phyloP scores from a whole-genome alignment of 2,329 filamentous ascomycete genomes.

The Capronia americana region DNA sequence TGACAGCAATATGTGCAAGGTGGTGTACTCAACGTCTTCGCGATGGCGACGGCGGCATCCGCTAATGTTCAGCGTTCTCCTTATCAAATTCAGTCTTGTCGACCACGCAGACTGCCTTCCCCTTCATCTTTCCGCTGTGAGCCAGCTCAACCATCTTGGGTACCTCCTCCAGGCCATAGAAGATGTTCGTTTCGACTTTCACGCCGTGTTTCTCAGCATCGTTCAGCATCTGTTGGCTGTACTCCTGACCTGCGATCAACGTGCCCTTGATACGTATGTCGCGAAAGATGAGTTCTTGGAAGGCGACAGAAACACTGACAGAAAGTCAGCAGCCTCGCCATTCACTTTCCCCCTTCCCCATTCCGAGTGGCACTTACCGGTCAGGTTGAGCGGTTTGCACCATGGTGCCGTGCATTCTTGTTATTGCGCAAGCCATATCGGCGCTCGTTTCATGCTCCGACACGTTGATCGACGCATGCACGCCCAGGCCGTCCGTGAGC shows the following conservation, averaged over 20 bases:
- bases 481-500: slow-evolving; percentile 58
- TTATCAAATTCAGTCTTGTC: slow-evolving; percentile 28
- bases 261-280: slow-evolving; percentile 60
- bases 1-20: not conserved
- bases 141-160: slow-evolving; percentile 58
- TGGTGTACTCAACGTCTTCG: not conserved
- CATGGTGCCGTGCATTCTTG: slow-evolving; percentile 64
- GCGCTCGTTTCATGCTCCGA: slow-evolving; percentile 60
- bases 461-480: slow-evolving; percentile 60
- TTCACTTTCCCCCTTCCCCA: too few species aligned
- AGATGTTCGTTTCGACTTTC: slow-evolving; percentile 58
- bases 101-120: slow-evolving; percentile 51
- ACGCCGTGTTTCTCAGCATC: slow-evolving; percentile 56
- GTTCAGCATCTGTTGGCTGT: slow-evolving; percentile 57
- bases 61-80: slow-evolving; percentile 16
- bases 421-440: slow-evolving; percentile 61
- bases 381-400: slow-evolving; percentile 63
- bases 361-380: slow-evolving; percentile 1
- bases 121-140: slow-evolving; percentile 60
- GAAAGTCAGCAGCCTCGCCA: slow-evolving; percentile 18
- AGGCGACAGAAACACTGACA: slow-evolving; percentile 48
- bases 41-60: not conserved
- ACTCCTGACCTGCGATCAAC: slow-evolving; percentile 51
- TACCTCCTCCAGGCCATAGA: slow-evolving; percentile 60
- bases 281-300: slow-evolving; percentile 59